Evolutionary conservation across 2,329 filamentous ascomycete species (phyloP).

Genomic region (Aspergillus oerlinghausenensis): DNA sequence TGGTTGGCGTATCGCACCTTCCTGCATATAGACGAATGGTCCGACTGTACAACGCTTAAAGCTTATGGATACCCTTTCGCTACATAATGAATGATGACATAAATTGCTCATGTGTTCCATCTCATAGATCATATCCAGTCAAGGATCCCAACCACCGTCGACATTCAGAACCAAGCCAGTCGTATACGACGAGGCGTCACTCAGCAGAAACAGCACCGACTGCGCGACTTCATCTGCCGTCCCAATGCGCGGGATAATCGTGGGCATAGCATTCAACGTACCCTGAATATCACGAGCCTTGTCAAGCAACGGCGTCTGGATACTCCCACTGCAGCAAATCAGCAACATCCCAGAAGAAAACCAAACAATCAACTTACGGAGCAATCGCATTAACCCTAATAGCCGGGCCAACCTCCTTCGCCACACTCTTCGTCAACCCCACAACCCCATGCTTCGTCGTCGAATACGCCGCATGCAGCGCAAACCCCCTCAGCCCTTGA

Average conservation of each 20-base stretch:
- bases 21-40: not conserved
- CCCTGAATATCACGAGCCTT: slow-evolving; percentile 22
- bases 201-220: slow-evolving; percentile 47
- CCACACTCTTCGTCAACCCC: slow-evolving; percentile 34
- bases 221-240: slow-evolving; percentile 37
- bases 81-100: not conserved
- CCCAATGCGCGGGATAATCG: slow-evolving; percentile 26
- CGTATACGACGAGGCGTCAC: slow-evolving; percentile 43
- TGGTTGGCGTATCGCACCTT: too few species aligned
- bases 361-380: slow-evolving; percentile 30
- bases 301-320: slow-evolving; percentile 32
- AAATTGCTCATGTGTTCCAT: not conserved
- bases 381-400: slow-evolving; percentile 42
- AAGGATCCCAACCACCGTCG: slow-evolving; percentile 44
- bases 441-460: slow-evolving; percentile 33
- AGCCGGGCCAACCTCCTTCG: slow-evolving; percentile 32
- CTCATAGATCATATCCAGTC: not conserved
- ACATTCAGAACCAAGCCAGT: slow-evolving; percentile 44
- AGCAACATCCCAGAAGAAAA: not conserved
- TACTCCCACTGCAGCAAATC: slow-evolving; percentile 21
- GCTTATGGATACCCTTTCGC: not conserved
- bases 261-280: slow-evolving; percentile 5
- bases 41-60: not conserved
- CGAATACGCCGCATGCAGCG: slow-evolving; percentile 28
- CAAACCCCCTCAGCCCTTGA: slow-evolving; percentile 37